phyloP scores from a whole-genome alignment of 805 yeast species.

The Starmera amethionina region DNA sequence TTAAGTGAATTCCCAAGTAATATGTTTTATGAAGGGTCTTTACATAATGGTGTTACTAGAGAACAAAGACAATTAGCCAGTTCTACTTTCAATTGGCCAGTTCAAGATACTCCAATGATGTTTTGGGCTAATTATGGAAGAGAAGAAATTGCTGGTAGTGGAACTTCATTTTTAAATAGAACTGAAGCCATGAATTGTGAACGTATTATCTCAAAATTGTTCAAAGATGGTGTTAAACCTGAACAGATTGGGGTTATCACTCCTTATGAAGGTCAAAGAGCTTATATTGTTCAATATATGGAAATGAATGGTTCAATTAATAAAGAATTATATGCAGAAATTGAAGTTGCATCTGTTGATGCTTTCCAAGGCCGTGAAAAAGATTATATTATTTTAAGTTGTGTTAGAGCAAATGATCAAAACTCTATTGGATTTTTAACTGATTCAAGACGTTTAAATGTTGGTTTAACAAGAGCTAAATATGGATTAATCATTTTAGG shows the following conservation, averaged over 20 bases:
- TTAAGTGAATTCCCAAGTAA: constrained; percentile 82
- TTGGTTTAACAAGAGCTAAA: constrained; percentile 81
- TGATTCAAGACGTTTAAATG: constrained; percentile 81
- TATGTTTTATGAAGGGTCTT: constrained; percentile 85
- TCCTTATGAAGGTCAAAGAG: constrained; percentile 91
- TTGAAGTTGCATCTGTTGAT: constrained; percentile 92
- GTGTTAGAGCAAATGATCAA: constrained; percentile 73
- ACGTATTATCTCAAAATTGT: constrained; percentile 59
- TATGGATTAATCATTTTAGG: constrained; percentile 77
- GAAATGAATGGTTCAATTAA: constrained; percentile 59
- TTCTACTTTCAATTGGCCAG: constrained; percentile 86
- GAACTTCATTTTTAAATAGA: constrained; percentile 74
- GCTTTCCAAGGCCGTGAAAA: constrained; percentile 92
- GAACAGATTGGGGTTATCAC: constrained; percentile 86
- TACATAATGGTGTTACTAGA: constrained; percentile 84
- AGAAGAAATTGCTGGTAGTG: constrained; percentile 78
- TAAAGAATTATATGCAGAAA: constrained; percentile 52
- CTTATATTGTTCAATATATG: constrained; percentile 73
- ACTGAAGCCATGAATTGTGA: constrained; percentile 88
- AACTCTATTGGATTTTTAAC: constrained; percentile 74
- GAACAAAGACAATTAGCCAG: constrained; percentile 51
- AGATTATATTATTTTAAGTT: constrained; percentile 66
- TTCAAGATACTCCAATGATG: constrained; percentile 81
- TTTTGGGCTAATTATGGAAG: constrained; percentile 86
- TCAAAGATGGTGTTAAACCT: constrained; percentile 70